phyloP scores from a whole-genome alignment of 495 filamentous ascomycete genomes.

The Xylaria telfairii region DNA sequence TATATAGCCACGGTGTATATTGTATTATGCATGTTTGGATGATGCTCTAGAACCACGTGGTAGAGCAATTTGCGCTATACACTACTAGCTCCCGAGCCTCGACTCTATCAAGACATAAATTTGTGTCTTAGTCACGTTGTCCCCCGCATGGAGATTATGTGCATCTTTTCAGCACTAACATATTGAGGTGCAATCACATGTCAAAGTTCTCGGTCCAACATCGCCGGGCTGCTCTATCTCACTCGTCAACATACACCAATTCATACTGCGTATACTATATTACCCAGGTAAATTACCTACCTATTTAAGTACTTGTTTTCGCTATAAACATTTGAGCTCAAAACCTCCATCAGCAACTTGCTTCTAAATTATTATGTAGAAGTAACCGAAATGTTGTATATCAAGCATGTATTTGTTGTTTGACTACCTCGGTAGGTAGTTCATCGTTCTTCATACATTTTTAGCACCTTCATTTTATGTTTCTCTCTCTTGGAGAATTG shows the following conservation, averaged over 20 bases:
- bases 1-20: not conserved
- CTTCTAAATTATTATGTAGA: not conserved
- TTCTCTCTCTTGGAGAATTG: not conserved
- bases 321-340: too few species aligned
- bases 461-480: not conserved
- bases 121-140: not conserved
- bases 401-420: too few species aligned
- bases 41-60: not conserved
- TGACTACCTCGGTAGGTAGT: too few species aligned
- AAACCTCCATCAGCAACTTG: too few species aligned
- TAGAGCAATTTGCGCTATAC: not conserved
- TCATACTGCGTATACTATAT: too few species aligned
- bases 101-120: not conserved
- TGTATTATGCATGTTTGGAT: not conserved
- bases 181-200: constrained; percentile 15
- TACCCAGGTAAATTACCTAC: too few species aligned
- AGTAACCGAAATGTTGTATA: not conserved
- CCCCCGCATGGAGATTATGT: not conserved
- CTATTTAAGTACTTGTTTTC: too few species aligned
- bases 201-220: not conserved
- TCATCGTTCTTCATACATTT: too few species aligned
- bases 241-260: not conserved
- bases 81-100: too few species aligned
- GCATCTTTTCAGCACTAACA: not conserved
- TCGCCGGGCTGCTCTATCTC: not conserved